Evolutionary conservation across 441 rosid species (phyloP), one percentile per base, ranked within the genome.

Genomic region (Pelargonium australe): DNA sequence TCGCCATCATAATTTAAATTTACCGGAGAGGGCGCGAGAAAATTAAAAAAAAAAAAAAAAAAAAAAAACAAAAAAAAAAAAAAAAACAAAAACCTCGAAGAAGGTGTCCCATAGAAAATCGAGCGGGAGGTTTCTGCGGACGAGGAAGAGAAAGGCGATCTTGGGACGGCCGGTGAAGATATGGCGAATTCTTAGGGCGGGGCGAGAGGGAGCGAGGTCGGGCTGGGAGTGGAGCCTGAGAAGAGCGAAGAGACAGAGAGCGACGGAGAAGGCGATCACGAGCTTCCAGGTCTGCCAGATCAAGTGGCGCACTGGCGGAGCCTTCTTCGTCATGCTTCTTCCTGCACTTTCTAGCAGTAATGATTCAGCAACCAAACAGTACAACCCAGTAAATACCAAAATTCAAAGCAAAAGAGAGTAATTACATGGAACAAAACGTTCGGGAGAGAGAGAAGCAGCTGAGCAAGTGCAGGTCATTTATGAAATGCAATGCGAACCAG

Each of bases 81-180:
- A 55, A 57, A 1, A 7, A 25, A 10, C 6, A 13, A 2, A 17
- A 60, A 93, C 97, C 95, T 88, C 85, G 77, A 91, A 86, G 85
- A 91, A 93, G 72, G 71, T 67, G 9, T 77, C 89, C 98, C 98
- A 93, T 0, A 93, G 92, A 68, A 93, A 93, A 85, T 93, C 97
- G 7, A 91, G 93, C 1, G 98, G 97, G n/a, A 93, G 80, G 66
- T 83, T 79, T 37, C 76, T 79, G 43, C 97, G 87, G 62, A 78
- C 82, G 9, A 93, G 87, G 73, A 85, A 88, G 44, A 93, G 87
- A 68, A 91, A 93, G 31, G 96, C 90, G 73, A 93, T 66, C 81
- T 88, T 93, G 13, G 96, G 93, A n/a, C 76, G 84, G 3, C 88
- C 95, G 0, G 51, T 7, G 74, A 84, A 80, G 62, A 53, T 47